Conservation (phyloP, 352 stramenopile species). For the Globisporangium canariense region DNA sequence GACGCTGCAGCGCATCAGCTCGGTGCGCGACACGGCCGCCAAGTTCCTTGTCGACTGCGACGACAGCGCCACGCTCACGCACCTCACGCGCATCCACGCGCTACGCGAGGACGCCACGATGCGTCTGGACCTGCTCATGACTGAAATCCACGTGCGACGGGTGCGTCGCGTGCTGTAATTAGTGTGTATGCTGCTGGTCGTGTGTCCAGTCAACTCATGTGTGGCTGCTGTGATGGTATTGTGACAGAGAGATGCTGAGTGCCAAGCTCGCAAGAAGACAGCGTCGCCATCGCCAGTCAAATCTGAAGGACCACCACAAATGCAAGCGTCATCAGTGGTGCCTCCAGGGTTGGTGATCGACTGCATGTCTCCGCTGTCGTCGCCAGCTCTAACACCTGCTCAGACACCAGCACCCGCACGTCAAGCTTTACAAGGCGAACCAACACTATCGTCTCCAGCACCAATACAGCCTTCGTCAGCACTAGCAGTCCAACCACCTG, state of each 20-base stretch:
- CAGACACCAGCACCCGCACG: background rate
- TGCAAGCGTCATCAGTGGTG: background rate
- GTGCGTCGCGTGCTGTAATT: background rate
- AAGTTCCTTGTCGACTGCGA: conserved; percentile 14
- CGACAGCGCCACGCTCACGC: conserved; percentile 6
- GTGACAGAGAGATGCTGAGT: conserved; percentile 2
- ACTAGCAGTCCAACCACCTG: background rate
- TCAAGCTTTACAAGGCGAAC: background rate
- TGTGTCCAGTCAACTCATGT: background rate
- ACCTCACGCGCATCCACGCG: conserved; percentile 13
- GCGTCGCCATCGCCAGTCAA: background rate
- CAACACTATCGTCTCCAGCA: background rate
- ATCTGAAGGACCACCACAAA: background rate
- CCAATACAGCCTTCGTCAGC: background rate
- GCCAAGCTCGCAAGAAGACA: background rate
- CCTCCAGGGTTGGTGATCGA: background rate
- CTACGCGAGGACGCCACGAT: conserved; percentile 10
- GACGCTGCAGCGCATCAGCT: conserved; percentile 15
- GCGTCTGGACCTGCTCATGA: conserved; percentile 6
- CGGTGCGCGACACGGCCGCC: conserved; percentile 12
- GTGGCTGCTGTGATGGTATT: background rate
- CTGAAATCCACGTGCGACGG: conserved; percentile 3
- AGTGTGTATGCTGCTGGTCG: background rate
- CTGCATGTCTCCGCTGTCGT: conserved; percentile 4
- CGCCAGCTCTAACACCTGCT: background rate